These are phyloP conservation scores for Paracamarosporium sp. DNA, from an alignment of 2,329 filamentous ascomycete species.

Conservation along the genomic window DNA sequence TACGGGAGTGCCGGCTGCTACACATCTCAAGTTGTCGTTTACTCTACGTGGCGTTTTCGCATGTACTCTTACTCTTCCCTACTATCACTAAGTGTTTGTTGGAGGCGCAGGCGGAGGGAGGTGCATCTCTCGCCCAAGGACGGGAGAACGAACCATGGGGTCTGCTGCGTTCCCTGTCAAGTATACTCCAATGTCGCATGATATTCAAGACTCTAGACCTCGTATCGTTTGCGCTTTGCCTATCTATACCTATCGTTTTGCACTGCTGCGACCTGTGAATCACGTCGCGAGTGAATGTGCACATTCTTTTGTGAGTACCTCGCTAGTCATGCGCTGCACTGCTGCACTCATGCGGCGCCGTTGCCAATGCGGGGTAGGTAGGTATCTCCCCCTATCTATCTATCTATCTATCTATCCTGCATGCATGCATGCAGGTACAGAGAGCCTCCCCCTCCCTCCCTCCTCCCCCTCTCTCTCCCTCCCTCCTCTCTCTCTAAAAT, in stretches of 20 bases:
- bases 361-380: background rate
- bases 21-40: conserved; percentile 10
- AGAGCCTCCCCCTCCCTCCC: too few relatives aligned
- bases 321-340: too few relatives aligned
- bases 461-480: too few relatives aligned
- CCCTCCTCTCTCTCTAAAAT: too few relatives aligned
- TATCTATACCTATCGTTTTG: too few relatives aligned
- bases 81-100: conserved; percentile 46
- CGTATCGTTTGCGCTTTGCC: background rate
- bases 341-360: background rate
- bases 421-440: too few relatives aligned
- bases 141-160: conserved; percentile 21
- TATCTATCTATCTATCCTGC: too few relatives aligned
- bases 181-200: conserved; percentile 40
- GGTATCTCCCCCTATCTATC: too few relatives aligned
- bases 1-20: conserved; percentile 6
- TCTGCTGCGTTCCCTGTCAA: conserved; percentile 30
- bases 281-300: too few relatives aligned
- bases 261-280: too few relatives aligned
- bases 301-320: too few relatives aligned
- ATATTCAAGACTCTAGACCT: conserved; percentile 24
- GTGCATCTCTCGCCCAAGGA: conserved; percentile 8
- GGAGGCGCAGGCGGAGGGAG: conserved; percentile 20
- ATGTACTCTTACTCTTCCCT: conserved; percentile 46
- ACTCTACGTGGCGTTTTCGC: conserved; percentile 29